These are phyloP conservation scores for Crithidia acanthocephali DNA, from an alignment of 208 protist species.

Conservation along the genomic window DNA sequence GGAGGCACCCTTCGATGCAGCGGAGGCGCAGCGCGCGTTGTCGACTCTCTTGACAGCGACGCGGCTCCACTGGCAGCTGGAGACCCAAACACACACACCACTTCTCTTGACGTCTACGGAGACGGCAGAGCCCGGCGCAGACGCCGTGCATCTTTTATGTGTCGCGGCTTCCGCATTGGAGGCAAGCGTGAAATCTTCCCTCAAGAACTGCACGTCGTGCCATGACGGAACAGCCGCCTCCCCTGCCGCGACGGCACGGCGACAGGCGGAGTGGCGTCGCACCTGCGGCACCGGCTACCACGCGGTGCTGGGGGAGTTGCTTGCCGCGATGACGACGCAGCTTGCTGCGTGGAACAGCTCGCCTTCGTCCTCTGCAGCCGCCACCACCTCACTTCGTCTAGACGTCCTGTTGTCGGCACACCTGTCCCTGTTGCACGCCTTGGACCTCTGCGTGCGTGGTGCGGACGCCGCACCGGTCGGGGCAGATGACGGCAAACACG, in stretches of 20 bases:
- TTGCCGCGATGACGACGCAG: not conserved
- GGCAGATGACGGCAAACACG: not conserved
- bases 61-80: not conserved
- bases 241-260: not conserved
- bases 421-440: conserved; percentile 10
- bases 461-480: not conserved
- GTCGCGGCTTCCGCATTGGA: conserved; percentile 17
- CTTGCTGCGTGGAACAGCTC: not conserved
- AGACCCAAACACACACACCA: not conserved
- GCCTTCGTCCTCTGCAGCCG: too few species aligned
- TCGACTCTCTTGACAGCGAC: not conserved
- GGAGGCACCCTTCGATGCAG: not conserved
- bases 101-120: not conserved
- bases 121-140: not conserved
- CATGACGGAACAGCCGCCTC: not conserved
- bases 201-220: not conserved
- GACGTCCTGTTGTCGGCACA: conserved; percentile 19
- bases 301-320: not conserved
- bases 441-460: conserved; percentile 2
- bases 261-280: not conserved
- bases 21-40: not conserved
- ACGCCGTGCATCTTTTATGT: conserved; percentile 3
- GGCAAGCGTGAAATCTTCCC: conserved; percentile 1
- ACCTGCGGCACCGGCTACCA: not conserved
- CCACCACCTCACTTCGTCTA: too few species aligned